Percentiles rank a stretch among this genome's conserved stretches.
phyloP scores from a whole-genome alignment of 768 basidiomycete species.

The Neoboletus brunneissimus region DNA sequence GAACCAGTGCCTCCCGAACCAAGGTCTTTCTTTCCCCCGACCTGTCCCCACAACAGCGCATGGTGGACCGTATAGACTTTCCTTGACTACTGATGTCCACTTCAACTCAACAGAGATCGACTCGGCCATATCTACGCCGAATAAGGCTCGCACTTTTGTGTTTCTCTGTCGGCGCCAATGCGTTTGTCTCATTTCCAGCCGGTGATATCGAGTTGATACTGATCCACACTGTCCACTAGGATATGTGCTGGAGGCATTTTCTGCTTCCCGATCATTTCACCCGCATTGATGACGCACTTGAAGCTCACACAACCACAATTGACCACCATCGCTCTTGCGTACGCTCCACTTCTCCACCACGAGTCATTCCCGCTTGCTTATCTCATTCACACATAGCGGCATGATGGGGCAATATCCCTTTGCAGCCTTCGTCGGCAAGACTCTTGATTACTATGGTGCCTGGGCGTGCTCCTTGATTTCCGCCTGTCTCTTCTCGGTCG shows the following conservation, averaged over 20 bases:
- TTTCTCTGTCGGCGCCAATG: conserved; percentile 59
- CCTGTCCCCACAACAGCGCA: not conserved
- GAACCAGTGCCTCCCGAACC: not conserved
- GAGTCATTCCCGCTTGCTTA: conserved; percentile 1
- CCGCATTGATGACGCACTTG: conserved; percentile 53
- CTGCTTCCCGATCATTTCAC: conserved; percentile 73
- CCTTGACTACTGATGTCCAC: conserved; percentile 13
- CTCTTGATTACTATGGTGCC: conserved; percentile 67
- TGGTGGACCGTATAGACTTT: not conserved
- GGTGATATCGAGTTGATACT: not conserved
- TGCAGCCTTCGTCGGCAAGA: conserved; percentile 63
- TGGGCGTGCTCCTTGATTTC: conserved; percentile 64
- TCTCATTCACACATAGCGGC: conserved; percentile 44
- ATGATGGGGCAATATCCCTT: conserved; percentile 82
- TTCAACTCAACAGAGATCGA: not conserved
- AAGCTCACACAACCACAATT: conserved; percentile 74
- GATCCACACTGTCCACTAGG: conserved; percentile 33
- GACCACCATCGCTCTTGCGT: conserved; percentile 77
- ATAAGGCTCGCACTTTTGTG: conserved; percentile 38
- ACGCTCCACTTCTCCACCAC: conserved; percentile 38
- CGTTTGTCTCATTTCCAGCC: conserved; percentile 42
- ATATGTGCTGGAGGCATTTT: conserved; percentile 77
- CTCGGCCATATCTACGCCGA: conserved; percentile 17
- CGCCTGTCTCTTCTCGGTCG: conserved; percentile 53
- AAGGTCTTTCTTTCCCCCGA: not conserved